Base-by-base conservation (phyloP, 2,329 filamentous ascomycete species). In the Gnomoniopsis sp. region DNA sequence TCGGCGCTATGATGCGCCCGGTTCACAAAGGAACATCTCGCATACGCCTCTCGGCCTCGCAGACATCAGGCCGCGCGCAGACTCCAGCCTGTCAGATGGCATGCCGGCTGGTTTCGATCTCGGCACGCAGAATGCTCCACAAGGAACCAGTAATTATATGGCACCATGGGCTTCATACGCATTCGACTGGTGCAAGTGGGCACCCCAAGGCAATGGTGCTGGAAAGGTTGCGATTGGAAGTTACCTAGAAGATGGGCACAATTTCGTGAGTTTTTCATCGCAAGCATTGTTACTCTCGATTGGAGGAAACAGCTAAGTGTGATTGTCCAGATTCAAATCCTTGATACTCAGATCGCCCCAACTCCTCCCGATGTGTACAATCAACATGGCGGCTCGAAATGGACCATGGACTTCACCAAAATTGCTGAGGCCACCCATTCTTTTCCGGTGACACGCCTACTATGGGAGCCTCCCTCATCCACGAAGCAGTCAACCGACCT, bases 181-280 rank as follows among this genome's bases (percentile, higher is more conserved):
- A 14, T 93, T 96, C 68, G 95, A 99, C 76, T 99, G 95, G 95
- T 99, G 95, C 79, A 99, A 99, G 75, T 99, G 95, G 93, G 86
- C 90, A 17, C 87, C 93, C 2, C 86, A 91, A 68, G 87, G 75
- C 67, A 87, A 87, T 65, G 88, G 90, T 62, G 91, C 91, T 3
- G 95, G 95, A 43, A 98, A 98, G 75, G 84, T 99, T 66, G 95
- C 95, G 14, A 82, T 99, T 43, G 95, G 93, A 60, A 99, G 95
- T 77, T 98, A 98, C 72, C 78, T 98, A 53, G 95, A 99, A 75
- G 95, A 99, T 74, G 93, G 93, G 6, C 95, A 99, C 77, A 99
- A 99, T 72, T 99, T 96, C 79, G 92, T 96, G 79, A 68, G 84
- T 74, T 49, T 21, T 59, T n/a, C 12, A 19, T 6, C 6, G 6